phyloP scores from a whole-genome alignment of 169 alveolate genomes.

The Eimeria praecox region DNA sequence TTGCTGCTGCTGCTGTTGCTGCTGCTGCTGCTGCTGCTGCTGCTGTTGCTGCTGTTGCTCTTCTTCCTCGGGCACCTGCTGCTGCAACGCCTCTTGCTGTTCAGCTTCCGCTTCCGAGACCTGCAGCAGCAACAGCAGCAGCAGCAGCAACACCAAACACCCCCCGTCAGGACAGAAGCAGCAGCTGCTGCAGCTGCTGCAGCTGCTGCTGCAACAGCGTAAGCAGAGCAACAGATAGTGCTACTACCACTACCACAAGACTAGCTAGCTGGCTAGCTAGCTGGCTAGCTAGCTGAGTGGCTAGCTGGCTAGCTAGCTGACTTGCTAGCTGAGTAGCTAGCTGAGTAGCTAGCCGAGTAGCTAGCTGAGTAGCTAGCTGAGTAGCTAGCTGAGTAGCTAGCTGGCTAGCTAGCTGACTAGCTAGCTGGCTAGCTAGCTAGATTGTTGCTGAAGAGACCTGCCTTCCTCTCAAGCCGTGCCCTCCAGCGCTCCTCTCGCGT shows the following conservation, averaged over 20 bases:
- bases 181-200: neutral
- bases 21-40: constrained; percentile 35
- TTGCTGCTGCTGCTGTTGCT: constrained; percentile 22
- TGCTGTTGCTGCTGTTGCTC: neutral
- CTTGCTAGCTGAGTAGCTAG: too few species aligned
- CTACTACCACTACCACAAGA: neutral
- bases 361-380: too few species aligned
- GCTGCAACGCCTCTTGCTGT: constrained; percentile 39
- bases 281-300: too few species aligned
- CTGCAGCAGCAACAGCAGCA: constrained; percentile 38
- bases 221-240: neutral
- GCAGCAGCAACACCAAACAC: neutral
- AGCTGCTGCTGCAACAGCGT: neutral
- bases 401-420: neutral
- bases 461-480: constrained; percentile 45
- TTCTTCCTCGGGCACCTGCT: neutral
- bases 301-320: too few species aligned
- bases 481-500: constrained; percentile 61
- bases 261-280: constrained; percentile 9
- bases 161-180: neutral
- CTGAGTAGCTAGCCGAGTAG: neutral
- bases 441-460: neutral
- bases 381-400: constrained; percentile 20
- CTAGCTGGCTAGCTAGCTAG: too few species aligned
- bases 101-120: constrained; percentile 45